Conservation (phyloP, 192 early-diverging fungal species). For the Backusella mclennaniae region DNA sequence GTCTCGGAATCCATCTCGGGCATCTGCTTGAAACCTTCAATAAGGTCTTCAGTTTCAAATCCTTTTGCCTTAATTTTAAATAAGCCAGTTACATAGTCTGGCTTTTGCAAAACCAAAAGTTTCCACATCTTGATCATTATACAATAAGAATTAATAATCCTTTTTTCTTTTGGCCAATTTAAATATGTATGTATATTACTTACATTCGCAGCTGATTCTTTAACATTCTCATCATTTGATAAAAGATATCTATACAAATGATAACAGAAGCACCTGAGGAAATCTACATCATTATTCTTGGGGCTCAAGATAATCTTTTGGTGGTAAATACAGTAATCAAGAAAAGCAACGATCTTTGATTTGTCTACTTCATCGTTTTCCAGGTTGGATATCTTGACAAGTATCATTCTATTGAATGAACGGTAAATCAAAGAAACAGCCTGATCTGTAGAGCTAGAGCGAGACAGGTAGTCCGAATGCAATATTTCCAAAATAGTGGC, state of each 20-base stretch:
- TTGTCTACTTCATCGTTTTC: slow-evolving; percentile 40
- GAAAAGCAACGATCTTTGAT: slow-evolving; percentile 37
- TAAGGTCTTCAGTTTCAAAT: slow-evolving; percentile 45
- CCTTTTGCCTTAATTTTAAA: slow-evolving; percentile 36
- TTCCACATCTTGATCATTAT: slow-evolving; percentile 51
- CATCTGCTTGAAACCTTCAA: slow-evolving; percentile 55
- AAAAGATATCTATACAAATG: slow-evolving; percentile 58
- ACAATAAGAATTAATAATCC: not conserved
- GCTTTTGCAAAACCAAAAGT: slow-evolving; percentile 57
- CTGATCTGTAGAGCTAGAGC: slow-evolving; percentile 25
- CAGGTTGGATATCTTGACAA: slow-evolving; percentile 51
- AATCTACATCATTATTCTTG: slow-evolving; percentile 60
- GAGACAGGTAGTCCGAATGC: slow-evolving; percentile 9
- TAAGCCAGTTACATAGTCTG: slow-evolving; percentile 37
- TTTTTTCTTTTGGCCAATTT: too few relatives aligned
- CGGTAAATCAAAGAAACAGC: slow-evolving; percentile 35
- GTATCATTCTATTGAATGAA: slow-evolving; percentile 53
- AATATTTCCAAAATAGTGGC: slow-evolving; percentile 52
- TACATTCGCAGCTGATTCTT: slow-evolving; percentile 48
- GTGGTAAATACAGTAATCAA: slow-evolving; percentile 59
- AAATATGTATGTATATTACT: slow-evolving; percentile 11
- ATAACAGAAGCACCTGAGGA: slow-evolving; percentile 58
- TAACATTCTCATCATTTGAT: slow-evolving; percentile 38
- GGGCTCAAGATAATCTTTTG: slow-evolving; percentile 60
- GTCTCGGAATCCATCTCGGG: slow-evolving; percentile 55